Base-by-base conservation (phyloP, 495 filamentous ascomycete species). In the Apiosordaria backusii region DNA sequence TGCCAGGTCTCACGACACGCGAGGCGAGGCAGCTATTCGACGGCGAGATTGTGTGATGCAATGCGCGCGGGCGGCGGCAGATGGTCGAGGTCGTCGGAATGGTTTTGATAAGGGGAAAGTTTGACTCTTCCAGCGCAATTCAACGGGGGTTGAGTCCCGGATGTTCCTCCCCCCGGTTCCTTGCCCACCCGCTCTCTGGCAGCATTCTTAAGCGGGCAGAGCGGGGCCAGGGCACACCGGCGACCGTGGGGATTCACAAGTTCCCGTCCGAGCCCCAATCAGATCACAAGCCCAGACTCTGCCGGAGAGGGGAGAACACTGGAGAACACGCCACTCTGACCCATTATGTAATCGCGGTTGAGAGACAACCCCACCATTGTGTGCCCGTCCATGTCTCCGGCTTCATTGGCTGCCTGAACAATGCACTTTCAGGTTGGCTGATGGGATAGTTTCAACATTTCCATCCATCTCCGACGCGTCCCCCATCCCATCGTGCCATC, bases 51-150 rank as follows among this genome's bases (percentile, higher is more conserved):
- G 64, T 65, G 68, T 65, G 73, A 73, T 71, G 71, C 65, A 61
- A 67, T 65, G 50, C 25, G 50, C 25, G 45, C 72, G 71, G 72
- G 59, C 65, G 65, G 50, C 71, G 59, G 69, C 69, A 73, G 59
- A 22, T 18, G 35, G 22, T 21, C n/a, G 52, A 55, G 52, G n/a
- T 22, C 18, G 52, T 55, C 52, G 52, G 22, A 15, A 45, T 45
- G 35, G 6, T 7, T 7, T 45, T 45, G 35, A 45, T 45, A 13
- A 45, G 35, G 5, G 35, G 35, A 45, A 45, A 45, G 35, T 45
- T n/a, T 45, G 35, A 45, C 35, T 45, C 35, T 45, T 45, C 10
- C 7, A 29, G 27, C 27, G 35, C 35, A 45, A 13, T 13, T 7
- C 35, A 45, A 45, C 35, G 5, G 35, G 35, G 35, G 10, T 45